phyloP scores from a whole-genome alignment of 345 rosid genomes.

The Barbarea vulgaris region DNA sequence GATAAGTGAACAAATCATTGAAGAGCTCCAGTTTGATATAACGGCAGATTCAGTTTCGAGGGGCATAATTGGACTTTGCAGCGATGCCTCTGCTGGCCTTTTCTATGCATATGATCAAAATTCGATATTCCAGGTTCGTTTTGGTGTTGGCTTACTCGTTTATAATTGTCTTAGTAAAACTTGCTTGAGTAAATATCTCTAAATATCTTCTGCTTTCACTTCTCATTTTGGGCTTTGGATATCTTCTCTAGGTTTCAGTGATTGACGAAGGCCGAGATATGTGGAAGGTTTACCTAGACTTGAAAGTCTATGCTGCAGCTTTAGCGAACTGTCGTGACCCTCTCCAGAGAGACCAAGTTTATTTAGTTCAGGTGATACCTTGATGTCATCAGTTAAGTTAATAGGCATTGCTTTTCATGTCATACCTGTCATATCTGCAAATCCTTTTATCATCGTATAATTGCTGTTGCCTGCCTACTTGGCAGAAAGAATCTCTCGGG shows the following conservation, averaged over 20 bases:
- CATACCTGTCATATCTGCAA: slow-evolving; percentile 10
- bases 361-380: slow-evolving; percentile 84
- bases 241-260: slow-evolving; percentile 74
- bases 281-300: slow-evolving; percentile 98
- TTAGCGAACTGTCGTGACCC: slow-evolving; percentile 88
- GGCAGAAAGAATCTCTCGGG: slow-evolving; percentile 21
- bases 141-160: slow-evolving; percentile 20
- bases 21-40: slow-evolving; percentile 97
- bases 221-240: slow-evolving; percentile 31
- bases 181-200: slow-evolving; percentile 1
- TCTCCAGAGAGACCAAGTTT: slow-evolving; percentile 95
- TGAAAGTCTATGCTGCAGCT: slow-evolving; percentile 95
- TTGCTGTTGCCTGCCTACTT: slow-evolving; percentile 10
- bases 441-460: background rate
- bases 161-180: slow-evolving; percentile 21
- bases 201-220: slow-evolving; percentile 12
- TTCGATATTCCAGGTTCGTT: slow-evolving; percentile 86
- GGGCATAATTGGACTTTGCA: slow-evolving; percentile 92
- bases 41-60: slow-evolving; percentile 77
- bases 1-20: slow-evolving; percentile 94
- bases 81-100: slow-evolving; percentile 96
- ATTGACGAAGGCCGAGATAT: slow-evolving; percentile 94
- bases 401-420: slow-evolving; percentile 16
- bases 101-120: slow-evolving; percentile 97
- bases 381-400: slow-evolving; percentile 11